Evolutionary conservation across 169 alveolate genomes (phyloP), one percentile per base, ranked within the genome.

Genomic region (Theileria orientalis): DNA sequence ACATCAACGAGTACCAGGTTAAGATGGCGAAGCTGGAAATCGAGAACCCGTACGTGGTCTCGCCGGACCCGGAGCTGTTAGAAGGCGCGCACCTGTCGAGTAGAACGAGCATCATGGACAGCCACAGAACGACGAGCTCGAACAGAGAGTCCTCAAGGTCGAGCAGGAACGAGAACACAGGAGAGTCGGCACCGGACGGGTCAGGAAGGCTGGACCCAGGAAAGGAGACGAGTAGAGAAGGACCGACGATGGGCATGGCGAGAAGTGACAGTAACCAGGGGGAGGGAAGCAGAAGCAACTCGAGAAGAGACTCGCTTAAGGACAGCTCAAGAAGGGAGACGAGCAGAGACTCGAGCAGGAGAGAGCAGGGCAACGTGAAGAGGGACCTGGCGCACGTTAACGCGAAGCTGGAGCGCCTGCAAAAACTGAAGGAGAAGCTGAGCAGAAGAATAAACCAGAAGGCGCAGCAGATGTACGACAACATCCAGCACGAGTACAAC

Each of bases 381-480:
- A 9, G 35, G 19, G 60, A 49, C 25, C 27, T 49, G 2, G 13
- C 0, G 25, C 25, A 49, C 25, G 60, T 49, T 13, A 49, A 16
- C 35, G 7, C 6, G 7, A 49, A 49, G 25, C 25, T 73, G 35
- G 75, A 90, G 51, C 83, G 94, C 91, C 76, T 84, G 47, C 64
- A 52, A 41, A 62, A 82, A 46, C 70, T 66, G 78, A 87, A 93
- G 70, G 76, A 75, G 25, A 74, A 82, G 32, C 70, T 88, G 74
- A 83, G 76, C 72, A 80, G 85, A 71, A 68, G 85, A 19, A 94
- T 97, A 29, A 97, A 97, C 79, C 92, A 95, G 76, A 94, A 94
- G 74, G 98, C 97, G 9, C 96, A 93, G 49, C 94, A 92, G 59
- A 90, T 95, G 92, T 93, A 94, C 46, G 99, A 96, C 47, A 93